Percentiles rank a stretch among this genome's conserved stretches.
These are phyloP conservation scores for Termitomyces sp. DNA, from an alignment of 768 basidiomycete species.

Conservation along the genomic window DNA sequence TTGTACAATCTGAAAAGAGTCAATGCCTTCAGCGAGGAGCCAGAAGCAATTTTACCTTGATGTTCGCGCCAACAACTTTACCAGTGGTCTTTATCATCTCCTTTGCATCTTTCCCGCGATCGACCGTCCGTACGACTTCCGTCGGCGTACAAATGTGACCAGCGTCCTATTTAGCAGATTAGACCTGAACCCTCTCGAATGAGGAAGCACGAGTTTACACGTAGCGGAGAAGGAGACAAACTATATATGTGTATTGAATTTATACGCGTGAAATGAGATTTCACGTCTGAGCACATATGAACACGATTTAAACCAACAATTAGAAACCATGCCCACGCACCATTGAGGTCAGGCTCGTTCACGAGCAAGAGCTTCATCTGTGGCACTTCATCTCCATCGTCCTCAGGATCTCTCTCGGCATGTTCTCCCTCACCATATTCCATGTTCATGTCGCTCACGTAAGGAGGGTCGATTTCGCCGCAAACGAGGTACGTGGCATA, in stretches of 20 bases:
- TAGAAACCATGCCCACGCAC: slow-evolving; percentile 30
- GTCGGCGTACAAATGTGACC: slow-evolving; percentile 36
- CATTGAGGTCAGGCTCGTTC: slow-evolving; percentile 56
- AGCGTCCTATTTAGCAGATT: slow-evolving; percentile 30
- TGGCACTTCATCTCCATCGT: slow-evolving; percentile 37
- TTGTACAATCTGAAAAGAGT: slow-evolving; percentile 5
- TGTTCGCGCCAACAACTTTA: slow-evolving; percentile 37
- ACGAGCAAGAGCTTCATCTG: slow-evolving; percentile 52
- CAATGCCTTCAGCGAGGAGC: background rate
- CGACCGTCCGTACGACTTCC: slow-evolving; percentile 31
- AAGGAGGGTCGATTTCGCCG: slow-evolving; percentile 38
- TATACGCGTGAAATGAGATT: slow-evolving; percentile 45
- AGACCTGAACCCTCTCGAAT: background rate
- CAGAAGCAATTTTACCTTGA: slow-evolving; percentile 32
- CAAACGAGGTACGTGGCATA: slow-evolving; percentile 70
- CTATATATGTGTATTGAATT: slow-evolving; percentile 63
- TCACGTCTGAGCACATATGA: slow-evolving; percentile 37
- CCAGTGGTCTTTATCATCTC: slow-evolving; percentile 39
- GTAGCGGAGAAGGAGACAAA: slow-evolving; percentile 57
- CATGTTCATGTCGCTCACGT: slow-evolving; percentile 30
- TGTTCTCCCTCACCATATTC: slow-evolving; percentile 30
- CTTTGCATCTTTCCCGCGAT: slow-evolving; percentile 32
- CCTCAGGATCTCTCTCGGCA: slow-evolving; percentile 25
- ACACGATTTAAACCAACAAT: background rate
- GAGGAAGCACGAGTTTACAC: slow-evolving; percentile 32